Base-by-base conservation (phyloP, 208 protist species). In the Leptomonas seymouri region DNA sequence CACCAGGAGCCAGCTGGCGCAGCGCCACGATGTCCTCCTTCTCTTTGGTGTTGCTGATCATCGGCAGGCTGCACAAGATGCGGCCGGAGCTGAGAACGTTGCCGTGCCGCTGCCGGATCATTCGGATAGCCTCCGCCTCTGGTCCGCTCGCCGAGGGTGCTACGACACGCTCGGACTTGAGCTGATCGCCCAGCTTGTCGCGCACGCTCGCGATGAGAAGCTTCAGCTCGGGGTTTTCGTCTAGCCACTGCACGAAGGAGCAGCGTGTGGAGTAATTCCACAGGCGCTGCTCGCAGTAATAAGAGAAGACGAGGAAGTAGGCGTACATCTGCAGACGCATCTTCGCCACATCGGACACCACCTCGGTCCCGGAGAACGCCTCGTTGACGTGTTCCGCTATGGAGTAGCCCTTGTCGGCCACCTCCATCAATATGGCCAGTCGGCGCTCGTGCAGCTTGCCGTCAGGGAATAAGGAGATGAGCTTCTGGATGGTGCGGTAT, bases 231-330 rank as follows among this genome's bases (percentile, higher is more conserved):
- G 81, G 62, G 74, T 90, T 90, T 21, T 83, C 82, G 30, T 71
- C 50, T 14, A 96, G 78, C 87, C 88, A 96, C 45, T 86, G 63
- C 30, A 71, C 78, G 50, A 96, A 96, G 50, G 81, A 72, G 2
- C 67, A 25, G 18, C 77, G 82, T 21, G 79, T 86, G 23, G 80
- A 46, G 55, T 85, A 85, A 57, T 81, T 85, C 88, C 91, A 96
- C 60, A 96, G 45, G 12, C 88, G 82, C 75, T 94, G 91, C 82
- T 96, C 91, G 65, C 91, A 96, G 77, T 93, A 96, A 68, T 93
- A 96, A 12, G 86, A 93, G 69, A 96, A 94, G 50, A 91, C 83
- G 66, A 96, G 79, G 57, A 93, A 93, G 63, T 86, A 87, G 8
- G 87, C 84, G 76, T 94, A 96, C 74, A 87, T 85, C 73, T 88